phyloP scores from a whole-genome alignment of 495 filamentous ascomycete genomes.

The Xylaria curta region DNA sequence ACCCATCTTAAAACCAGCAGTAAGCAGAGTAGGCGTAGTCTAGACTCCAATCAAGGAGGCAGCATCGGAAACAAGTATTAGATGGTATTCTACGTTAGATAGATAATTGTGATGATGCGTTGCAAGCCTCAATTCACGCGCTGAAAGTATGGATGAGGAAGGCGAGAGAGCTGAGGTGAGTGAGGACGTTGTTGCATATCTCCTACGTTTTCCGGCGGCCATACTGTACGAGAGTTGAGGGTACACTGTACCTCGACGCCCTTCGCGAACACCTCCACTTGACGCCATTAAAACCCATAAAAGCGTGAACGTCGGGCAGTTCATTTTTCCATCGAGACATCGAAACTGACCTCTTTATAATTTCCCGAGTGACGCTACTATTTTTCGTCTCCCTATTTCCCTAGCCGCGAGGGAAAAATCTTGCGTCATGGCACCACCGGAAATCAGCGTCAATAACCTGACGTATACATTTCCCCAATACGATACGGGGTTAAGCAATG shows the following conservation, averaged over 20 bases:
- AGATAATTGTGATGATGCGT: background rate
- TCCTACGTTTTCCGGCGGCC: slow-evolving; percentile 22
- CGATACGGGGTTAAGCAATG: slow-evolving; percentile 70
- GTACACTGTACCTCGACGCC: slow-evolving; percentile 6
- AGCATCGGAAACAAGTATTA: background rate
- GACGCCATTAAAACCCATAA: slow-evolving; percentile 11
- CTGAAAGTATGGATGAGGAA: background rate
- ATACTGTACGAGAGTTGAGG: slow-evolving; percentile 1
- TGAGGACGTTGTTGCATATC: background rate
- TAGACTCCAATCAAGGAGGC: background rate
- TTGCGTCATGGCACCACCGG: slow-evolving; percentile 35
- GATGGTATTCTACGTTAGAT: background rate
- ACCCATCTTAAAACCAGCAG: background rate
- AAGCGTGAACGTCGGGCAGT: background rate
- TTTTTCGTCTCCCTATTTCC: background rate
- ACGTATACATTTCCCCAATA: slow-evolving; percentile 90
- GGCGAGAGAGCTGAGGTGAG: too few species aligned
- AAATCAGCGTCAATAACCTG: slow-evolving; percentile 71
- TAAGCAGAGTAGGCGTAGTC: background rate
- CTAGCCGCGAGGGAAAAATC: background rate
- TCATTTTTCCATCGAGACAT: background rate
- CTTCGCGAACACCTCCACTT: slow-evolving; percentile 5
- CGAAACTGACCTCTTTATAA: background rate
- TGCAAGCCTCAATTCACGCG: too few species aligned
- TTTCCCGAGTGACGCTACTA: background rate